Conservation (phyloP, 1,284 basidiomycete genomes). For the Puccinia hordei region DNA sequence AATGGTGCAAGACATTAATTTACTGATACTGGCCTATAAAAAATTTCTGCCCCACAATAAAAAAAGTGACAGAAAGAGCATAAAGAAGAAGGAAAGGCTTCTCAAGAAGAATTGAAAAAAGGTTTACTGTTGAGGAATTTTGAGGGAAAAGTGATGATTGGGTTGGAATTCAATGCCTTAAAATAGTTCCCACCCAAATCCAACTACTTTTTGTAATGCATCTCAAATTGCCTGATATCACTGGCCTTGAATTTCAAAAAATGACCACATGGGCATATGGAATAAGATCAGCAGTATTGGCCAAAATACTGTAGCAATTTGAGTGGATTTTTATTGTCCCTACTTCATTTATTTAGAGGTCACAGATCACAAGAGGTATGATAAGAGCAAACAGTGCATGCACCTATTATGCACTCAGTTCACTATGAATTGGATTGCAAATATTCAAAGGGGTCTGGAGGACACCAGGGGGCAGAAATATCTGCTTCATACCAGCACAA, state of each 20-base stretch:
- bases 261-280: slow-evolving; percentile 16
- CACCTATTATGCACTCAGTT: no score
- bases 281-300: slow-evolving; percentile 19
- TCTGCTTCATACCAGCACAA: background rate
- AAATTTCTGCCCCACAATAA: background rate
- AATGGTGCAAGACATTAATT: background rate
- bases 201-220: no score
- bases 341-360: slow-evolving; percentile 25
- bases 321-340: background rate
- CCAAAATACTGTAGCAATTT: no score
- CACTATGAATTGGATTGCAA: no score
- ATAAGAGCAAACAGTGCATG: slow-evolving; percentile 15
- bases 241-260: background rate
- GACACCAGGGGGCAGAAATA: no score
- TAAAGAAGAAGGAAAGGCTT: slow-evolving; percentile 17
- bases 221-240: slow-evolving; percentile 3
- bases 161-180: slow-evolving; percentile 1
- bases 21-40: no score
- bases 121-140: slow-evolving; percentile 22
- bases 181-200: background rate
- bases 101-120: slow-evolving; percentile 7
- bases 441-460: no score
- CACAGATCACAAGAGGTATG: slow-evolving; percentile 31
- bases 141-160: slow-evolving; percentile 28
- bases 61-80: slow-evolving; percentile 8